These are phyloP conservation scores for Geotrichum cucujoidarum DNA, from an alignment of 1,139 yeast species.

Conservation along the genomic window DNA sequence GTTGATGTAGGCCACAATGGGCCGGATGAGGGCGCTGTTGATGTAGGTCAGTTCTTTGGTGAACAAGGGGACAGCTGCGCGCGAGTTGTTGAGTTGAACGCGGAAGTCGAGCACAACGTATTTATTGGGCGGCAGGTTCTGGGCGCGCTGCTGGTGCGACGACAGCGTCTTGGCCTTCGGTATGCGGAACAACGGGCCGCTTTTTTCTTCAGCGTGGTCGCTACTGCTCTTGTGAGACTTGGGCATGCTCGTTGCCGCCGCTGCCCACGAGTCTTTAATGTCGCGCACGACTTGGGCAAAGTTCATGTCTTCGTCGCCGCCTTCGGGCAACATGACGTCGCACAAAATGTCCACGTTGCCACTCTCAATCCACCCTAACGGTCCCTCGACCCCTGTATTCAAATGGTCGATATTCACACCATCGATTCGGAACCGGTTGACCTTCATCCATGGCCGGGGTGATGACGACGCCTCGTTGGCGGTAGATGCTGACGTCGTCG, in stretches of 20 bases:
- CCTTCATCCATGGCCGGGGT: conserved; percentile 51
- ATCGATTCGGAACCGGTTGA: conserved; percentile 79
- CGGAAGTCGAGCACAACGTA: conserved; percentile 75
- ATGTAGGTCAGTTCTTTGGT: conserved; percentile 79
- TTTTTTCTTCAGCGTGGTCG: conserved; percentile 2
- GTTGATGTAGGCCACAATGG: conserved; percentile 92
- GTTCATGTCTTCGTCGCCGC: conserved; percentile 47
- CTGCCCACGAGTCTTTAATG: conserved; percentile 41
- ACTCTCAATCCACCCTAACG: conserved; percentile 92
- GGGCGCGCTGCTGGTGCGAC: conserved; percentile 17
- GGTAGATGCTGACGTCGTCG: conserved; percentile 17
- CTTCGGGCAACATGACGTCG: conserved; percentile 75
- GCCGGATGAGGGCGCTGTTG: conserved; percentile 86
- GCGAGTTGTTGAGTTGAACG: conserved; percentile 71
- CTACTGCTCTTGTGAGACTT: conserved; percentile 5
- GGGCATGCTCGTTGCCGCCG: conserved; percentile 21
- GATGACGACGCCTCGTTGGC: neutral
- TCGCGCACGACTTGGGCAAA: conserved; percentile 38
- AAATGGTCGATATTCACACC: conserved; percentile 81
- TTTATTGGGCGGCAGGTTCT: conserved; percentile 34
- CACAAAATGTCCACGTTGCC: conserved; percentile 93
- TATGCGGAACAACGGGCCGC: neutral
- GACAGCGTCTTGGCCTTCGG: conserved; percentile 12
- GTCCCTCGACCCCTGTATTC: conserved; percentile 85
- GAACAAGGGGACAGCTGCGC: conserved; percentile 84